These are phyloP conservation scores for Corynespora cassiicola DNA, from an alignment of 2,329 filamentous ascomycete species.

Conservation along the genomic window DNA sequence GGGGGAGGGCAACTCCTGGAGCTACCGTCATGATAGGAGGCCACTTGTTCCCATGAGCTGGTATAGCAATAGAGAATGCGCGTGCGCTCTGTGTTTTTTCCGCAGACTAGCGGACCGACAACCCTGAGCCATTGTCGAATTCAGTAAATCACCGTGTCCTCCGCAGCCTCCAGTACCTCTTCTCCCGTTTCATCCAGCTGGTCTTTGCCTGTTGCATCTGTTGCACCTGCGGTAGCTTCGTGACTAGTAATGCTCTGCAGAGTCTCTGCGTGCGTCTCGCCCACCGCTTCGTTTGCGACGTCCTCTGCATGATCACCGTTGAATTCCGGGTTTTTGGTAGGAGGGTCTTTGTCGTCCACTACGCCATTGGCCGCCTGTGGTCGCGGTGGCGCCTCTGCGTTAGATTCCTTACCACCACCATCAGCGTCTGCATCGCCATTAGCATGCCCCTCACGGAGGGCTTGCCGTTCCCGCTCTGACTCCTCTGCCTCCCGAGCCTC, in stretches of 20 bases:
- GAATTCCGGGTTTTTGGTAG: constrained; percentile 29
- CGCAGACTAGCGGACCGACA: constrained; percentile 10
- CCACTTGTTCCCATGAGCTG: no score
- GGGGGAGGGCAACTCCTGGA: no score
- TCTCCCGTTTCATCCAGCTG: constrained; percentile 74
- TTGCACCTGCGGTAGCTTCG: constrained; percentile 39
- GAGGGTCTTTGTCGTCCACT: constrained; percentile 28
- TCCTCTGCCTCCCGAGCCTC: constrained; percentile 49
- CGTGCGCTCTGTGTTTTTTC: no score
- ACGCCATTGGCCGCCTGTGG: constrained; percentile 26
- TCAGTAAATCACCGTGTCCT: constrained; percentile 92
- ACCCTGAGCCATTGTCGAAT: constrained; percentile 9
- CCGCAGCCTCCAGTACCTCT: constrained; percentile 81
- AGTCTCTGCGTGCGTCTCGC: constrained; percentile 17
- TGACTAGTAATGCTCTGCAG: constrained; percentile 25
- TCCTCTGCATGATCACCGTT: constrained; percentile 29
- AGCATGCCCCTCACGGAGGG: constrained; percentile 15
- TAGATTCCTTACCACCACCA: constrained; percentile 29
- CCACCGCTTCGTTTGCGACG: constrained; percentile 24
- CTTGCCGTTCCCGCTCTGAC: constrained; percentile 25
- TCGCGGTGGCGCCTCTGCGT: constrained; percentile 26
- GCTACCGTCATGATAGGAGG: no score
- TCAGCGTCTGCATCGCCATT: constrained; percentile 21
- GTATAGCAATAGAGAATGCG: no score
- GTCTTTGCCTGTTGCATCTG: constrained; percentile 49